phyloP scores from a whole-genome alignment of 1,139 yeast genomes.

The Diutina siamensis region DNA sequence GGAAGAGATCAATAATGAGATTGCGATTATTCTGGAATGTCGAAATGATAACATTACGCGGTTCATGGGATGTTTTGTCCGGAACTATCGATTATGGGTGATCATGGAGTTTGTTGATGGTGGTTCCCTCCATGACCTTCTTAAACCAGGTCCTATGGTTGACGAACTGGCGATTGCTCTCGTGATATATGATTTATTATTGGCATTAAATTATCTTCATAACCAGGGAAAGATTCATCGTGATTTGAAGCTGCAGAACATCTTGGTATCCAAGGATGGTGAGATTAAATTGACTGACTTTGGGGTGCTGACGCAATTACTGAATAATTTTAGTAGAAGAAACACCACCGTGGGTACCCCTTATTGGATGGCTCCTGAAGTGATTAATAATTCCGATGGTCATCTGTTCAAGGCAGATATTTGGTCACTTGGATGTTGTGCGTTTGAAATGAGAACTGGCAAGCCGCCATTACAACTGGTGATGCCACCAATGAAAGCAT shows the following conservation, averaged over 20 bases:
- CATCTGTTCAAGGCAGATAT: constrained; percentile 86
- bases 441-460: constrained; percentile 72
- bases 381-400: constrained; percentile 66
- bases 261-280: constrained; percentile 54
- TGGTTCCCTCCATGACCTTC: constrained; percentile 65
- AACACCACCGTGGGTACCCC: constrained; percentile 97
- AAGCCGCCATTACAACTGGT: constrained; percentile 69
- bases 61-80: constrained; percentile 73
- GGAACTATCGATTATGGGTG: constrained; percentile 74
- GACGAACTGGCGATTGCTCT: constrained; percentile 40
- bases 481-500: constrained; percentile 71
- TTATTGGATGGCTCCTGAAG: constrained; percentile 99
- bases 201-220: constrained; percentile 64
- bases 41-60: constrained; percentile 57
- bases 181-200: constrained; percentile 46
- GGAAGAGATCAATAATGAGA: constrained; percentile 66
- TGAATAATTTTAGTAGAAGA: constrained; percentile 63
- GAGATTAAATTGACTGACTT: constrained; percentile 91
- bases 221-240: constrained; percentile 74
- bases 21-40: constrained; percentile 66
- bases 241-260: constrained; percentile 79
- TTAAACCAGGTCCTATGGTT: constrained; percentile 46
- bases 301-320: constrained; percentile 86
- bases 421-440: constrained; percentile 93
- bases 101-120: constrained; percentile 80